Evolutionary conservation across 345 rosid species (phyloP).

Genomic region (Syzygium aqueum): DNA sequence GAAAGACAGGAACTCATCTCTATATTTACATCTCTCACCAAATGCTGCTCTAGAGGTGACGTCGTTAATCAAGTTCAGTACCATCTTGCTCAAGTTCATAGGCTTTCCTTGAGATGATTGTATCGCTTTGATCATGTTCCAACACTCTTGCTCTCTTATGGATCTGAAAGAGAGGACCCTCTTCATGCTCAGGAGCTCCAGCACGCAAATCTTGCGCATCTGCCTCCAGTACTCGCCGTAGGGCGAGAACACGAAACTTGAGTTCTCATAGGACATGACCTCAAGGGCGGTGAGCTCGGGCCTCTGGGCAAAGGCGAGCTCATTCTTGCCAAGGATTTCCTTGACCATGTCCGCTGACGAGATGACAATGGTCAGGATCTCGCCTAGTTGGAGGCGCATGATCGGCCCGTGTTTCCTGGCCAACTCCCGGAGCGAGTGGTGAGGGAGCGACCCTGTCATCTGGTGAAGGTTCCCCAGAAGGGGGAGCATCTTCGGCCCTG

Average conservation of each 20-base stretch:
- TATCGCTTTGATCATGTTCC: constrained; percentile 2
- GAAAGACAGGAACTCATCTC: constrained; percentile 3
- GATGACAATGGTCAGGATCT: constrained; percentile 8
- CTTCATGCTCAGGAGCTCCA: constrained; percentile 1
- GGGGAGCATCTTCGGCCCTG: constrained; percentile 20
- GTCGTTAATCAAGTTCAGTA: constrained; percentile 7
- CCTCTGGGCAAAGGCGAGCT: constrained; percentile 14
- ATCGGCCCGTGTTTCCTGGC: constrained; percentile 24
- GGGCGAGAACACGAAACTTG: constrained; percentile 7
- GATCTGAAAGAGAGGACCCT: not conserved
- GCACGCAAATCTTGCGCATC: constrained; percentile 1
- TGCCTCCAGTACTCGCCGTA: constrained; percentile 7
- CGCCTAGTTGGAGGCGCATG: constrained; percentile 26
- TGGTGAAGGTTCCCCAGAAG: constrained; percentile 25
- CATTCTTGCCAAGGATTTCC: constrained; percentile 18
- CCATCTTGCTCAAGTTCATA: constrained; percentile 5
- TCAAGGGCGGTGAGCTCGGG: constrained; percentile 10
- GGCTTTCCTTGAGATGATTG: not conserved
- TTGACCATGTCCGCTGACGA: constrained; percentile 20
- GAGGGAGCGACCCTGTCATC: constrained; percentile 17
- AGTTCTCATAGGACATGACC: constrained; percentile 9
- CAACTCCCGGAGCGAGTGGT: constrained; percentile 10
- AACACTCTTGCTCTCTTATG: constrained; percentile 1
- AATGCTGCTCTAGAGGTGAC: constrained; percentile 19
- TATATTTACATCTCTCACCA: constrained; percentile 11